Evolutionary conservation across 768 basidiomycete species (phyloP).

Genomic region (Lentinula boryana): DNA sequence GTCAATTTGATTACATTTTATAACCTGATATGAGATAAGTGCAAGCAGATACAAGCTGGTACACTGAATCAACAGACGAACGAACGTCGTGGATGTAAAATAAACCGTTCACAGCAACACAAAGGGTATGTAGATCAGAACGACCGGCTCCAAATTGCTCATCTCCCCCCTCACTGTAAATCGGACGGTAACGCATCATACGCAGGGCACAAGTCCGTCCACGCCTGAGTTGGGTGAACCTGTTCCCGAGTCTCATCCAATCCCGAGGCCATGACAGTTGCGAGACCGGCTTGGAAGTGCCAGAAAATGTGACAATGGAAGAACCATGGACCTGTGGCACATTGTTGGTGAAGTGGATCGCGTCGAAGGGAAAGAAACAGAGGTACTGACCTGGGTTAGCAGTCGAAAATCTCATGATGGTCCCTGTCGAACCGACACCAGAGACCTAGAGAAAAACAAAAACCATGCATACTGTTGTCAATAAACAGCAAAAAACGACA

Average conservation of each 20-base stretch:
- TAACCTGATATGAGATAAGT: too few species aligned
- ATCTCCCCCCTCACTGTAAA: neutral
- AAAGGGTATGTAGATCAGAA: too few species aligned
- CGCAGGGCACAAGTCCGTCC: constrained; percentile 21
- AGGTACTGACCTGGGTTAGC: constrained; percentile 40
- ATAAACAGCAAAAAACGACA: neutral
- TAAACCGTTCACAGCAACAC: too few species aligned
- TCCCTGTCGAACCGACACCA: constrained; percentile 13
- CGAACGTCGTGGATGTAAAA: too few species aligned
- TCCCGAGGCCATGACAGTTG: constrained; percentile 30
- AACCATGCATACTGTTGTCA: neutral
- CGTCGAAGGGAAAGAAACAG: neutral
- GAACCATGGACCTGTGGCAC: constrained; percentile 19
- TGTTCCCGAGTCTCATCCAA: constrained; percentile 13
- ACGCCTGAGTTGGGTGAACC: constrained; percentile 14
- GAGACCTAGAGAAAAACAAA: constrained; percentile 8
- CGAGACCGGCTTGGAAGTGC: constrained; percentile 36
- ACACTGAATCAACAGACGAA: too few species aligned
- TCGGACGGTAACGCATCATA: constrained; percentile 4
- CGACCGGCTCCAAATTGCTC: too few species aligned
- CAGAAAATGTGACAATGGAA: constrained; percentile 32
- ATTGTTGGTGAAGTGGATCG: neutral
- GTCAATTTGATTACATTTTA: too few species aligned
- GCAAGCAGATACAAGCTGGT: too few species aligned
- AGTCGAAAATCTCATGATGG: constrained; percentile 45